phyloP scores from a whole-genome alignment of 2,329 filamentous ascomycete genomes.

The Fonsecaea erecta region DNA sequence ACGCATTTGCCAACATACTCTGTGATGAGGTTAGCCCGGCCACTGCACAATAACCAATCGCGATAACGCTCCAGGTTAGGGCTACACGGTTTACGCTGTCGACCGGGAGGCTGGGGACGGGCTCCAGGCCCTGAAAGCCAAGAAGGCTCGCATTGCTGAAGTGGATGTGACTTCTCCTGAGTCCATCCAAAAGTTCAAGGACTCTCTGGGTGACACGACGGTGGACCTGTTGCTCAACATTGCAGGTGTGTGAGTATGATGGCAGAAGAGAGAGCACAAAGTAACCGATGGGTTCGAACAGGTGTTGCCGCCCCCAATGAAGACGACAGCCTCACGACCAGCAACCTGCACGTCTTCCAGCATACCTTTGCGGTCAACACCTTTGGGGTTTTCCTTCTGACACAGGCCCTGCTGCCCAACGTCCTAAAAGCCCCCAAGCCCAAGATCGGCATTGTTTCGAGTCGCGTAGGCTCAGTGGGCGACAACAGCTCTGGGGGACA shows the following conservation, averaged over 20 bases:
- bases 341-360: slow-evolving; percentile 36
- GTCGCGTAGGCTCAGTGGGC: slow-evolving; percentile 50
- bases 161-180: slow-evolving; percentile 34
- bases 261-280: background rate
- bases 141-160: slow-evolving; percentile 30
- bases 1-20: slow-evolving; percentile 42
- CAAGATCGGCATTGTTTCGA: slow-evolving; percentile 49
- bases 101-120: slow-evolving; percentile 31
- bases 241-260: slow-evolving; percentile 22
- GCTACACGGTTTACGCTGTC: slow-evolving; percentile 37
- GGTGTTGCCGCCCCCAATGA: slow-evolving; percentile 43
- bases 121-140: slow-evolving; percentile 27
- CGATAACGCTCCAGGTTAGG: slow-evolving; percentile 33
- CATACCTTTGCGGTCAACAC: slow-evolving; percentile 51
- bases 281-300: slow-evolving; percentile 20
- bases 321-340: slow-evolving; percentile 43
- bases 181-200: slow-evolving; percentile 36
- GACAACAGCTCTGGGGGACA: slow-evolving; percentile 50
- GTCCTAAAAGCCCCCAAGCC: slow-evolving; percentile 42
- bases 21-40: slow-evolving; percentile 34
- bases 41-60: background rate
- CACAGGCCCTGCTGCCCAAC: slow-evolving; percentile 51
- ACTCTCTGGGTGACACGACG: slow-evolving; percentile 27
- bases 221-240: slow-evolving; percentile 36
- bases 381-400: slow-evolving; percentile 52